Base-by-base conservation (phyloP, 352 stramenopile species). In the Pythium periplocum region DNA sequence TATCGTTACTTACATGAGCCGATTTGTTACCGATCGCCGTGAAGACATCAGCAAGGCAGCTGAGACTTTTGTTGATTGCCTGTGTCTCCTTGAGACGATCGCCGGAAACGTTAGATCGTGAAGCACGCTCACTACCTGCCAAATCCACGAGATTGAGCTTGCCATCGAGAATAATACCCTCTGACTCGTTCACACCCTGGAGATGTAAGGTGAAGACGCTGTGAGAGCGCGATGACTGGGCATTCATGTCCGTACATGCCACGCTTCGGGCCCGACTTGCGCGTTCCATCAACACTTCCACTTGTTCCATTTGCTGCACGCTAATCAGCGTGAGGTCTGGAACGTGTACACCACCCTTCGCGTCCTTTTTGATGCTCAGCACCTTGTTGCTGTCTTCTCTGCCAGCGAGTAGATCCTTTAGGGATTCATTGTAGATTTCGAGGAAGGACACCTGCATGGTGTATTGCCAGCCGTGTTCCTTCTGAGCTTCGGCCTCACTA, bases 391-490 rank as follows among this genome's bases (percentile, higher is more conserved):
- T 55, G 17, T 69, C 71, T n/a, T 73, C 66, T 54, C 80, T 84
- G 4, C 68, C 73, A 1, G 76, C 81, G 7, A 99, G 88, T n/a
- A 99, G 64, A 67, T 99, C 97, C 36, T 91, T 90, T 11, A 99
- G 72, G 7, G 90, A 90, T 69, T 99, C 97, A 65, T 99, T 99
- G 84, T 99, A 99, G 52, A 99, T 99, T 80, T 99, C 97, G 35
- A 99, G 65, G 66, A 99, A 99, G 0, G 92, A 98, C 5, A 97
- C 96, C 61, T 96, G 87, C 34, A 99, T 87, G 1, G 72, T 85
- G 70, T 99, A 99, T 30, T 71, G 83, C 97, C 97, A 99, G 5
- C 87, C 90, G 50, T 96, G 74, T 4, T 74, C 64, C 52, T 78
- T 75, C 12, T 87, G 62, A 1, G 60, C 45, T 45, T 72, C 61